phyloP scores from a whole-genome alignment of 2,329 filamentous ascomycete genomes.

The Talaromyces albobiverticillius region DNA sequence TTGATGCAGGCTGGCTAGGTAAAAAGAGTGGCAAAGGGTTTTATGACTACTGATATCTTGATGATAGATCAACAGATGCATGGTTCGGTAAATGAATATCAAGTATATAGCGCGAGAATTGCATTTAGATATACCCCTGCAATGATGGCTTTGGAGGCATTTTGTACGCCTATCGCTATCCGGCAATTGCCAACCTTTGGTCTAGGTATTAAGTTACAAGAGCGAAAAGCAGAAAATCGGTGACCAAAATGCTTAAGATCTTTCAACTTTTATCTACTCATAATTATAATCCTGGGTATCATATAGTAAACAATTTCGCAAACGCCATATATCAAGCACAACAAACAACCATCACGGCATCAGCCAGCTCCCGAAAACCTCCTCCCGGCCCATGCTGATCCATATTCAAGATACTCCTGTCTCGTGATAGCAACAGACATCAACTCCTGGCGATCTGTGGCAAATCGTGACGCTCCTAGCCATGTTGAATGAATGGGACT shows the following conservation, averaged over 20 bases:
- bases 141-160: too few relatives aligned
- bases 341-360: neutral
- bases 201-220: too few relatives aligned
- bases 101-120: neutral
- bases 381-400: conserved; percentile 68
- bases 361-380: conserved; percentile 56
- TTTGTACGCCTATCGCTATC: too few relatives aligned
- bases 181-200: too few relatives aligned
- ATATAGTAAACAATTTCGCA: neutral
- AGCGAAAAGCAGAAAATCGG: too few relatives aligned
- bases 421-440: conserved; percentile 73
- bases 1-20: conserved; percentile 94
- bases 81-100: neutral
- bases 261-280: neutral
- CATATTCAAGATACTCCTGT: conserved; percentile 86
- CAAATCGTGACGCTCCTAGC: conserved; percentile 78
- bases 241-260: too few relatives aligned
- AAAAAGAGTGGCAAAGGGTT: conserved; percentile 98
- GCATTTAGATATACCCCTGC: neutral
- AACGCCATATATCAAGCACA: conserved; percentile 7
- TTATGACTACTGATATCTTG: conserved; percentile 69
- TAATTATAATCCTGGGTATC: conserved; percentile 11
- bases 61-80: neutral
- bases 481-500: conserved; percentile 76
- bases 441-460: conserved; percentile 63